Evolutionary conservation across 2,329 filamentous ascomycete species (phyloP), one percentile per base, ranked within the genome.

Genomic region (Fusarium bactridioides): DNA sequence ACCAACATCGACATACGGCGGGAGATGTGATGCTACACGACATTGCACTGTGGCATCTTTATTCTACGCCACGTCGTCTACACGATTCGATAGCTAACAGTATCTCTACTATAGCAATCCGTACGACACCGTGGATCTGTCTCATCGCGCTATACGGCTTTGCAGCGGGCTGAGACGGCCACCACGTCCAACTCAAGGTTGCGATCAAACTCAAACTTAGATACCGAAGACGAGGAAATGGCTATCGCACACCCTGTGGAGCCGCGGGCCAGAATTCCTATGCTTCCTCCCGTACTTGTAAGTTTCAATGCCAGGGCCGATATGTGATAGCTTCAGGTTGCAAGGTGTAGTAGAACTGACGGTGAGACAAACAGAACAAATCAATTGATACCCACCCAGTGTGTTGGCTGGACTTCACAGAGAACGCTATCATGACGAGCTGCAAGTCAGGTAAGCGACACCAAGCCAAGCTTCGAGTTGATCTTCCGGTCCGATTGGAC

Each of bases 401-500:
- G 50, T 93, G 90, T 80, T 97, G 95, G 92, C 83, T 99, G 43
- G 93, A 91, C n/a, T 99, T 99, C 77, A 95, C 95, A 61, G 92
- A 98, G 80, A 92, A 97, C 77, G 92, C 92, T 71, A 97, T 99
- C 74, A 91, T 98, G 78, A 98, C 94, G 40, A 94, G 94, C 74
- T 98, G 94, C 83, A 93, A 94, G 79, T 93, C 91, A 83, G 95
- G 95, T 97, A 85, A 82, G 91, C 86, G 58, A 51, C 27, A 51
- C 41, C n/a, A 37, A 55, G 15, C 18, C 29, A 61, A 40, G 23
- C 48, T 51, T 38, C 12, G 29, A 33, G 33, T 64, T 37, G 58
- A 58, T 67, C 53, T 61, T 43, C 51, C 54, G 35, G 58, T 59
- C 62, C 64, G 56, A 67, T 57, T 45, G 33, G 50, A 55, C 51